A percentile compares a stretch with the other conserved stretches of the same genome.
Evolutionary conservation across 2,329 filamentous ascomycete species (phyloP).

Genomic region (Aaosphaeria arxii): DNA sequence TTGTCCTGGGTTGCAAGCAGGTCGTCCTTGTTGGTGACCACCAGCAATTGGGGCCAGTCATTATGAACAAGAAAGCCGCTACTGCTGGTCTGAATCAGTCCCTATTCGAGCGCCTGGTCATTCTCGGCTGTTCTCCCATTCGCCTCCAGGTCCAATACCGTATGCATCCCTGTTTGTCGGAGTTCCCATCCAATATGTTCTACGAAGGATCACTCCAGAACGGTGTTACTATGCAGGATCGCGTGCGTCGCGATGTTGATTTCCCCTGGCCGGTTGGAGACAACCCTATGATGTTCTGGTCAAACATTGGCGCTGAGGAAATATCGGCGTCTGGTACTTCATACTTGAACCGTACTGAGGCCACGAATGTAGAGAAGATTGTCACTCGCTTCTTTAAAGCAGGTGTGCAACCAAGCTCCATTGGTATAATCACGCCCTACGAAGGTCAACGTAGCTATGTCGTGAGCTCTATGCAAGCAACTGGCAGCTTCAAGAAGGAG

Average conservation of each 20-base stretch:
- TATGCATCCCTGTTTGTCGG: constrained; percentile 96
- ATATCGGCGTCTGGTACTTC: constrained; percentile 97
- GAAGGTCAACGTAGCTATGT: constrained; percentile 98
- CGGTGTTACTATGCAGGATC: constrained; percentile 84
- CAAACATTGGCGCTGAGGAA: constrained; percentile 94
- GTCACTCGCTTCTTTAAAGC: constrained; percentile 99
- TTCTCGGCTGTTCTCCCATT: constrained; percentile 85
- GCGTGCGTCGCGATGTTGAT: constrained; percentile 88
- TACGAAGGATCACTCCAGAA: constrained; percentile 98
- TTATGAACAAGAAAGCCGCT: constrained; percentile 99
- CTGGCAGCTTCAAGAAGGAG: constrained; percentile 96
- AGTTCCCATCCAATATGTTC: constrained; percentile 99
- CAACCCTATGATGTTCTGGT: constrained; percentile 99
- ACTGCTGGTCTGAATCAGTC: constrained; percentile 97
- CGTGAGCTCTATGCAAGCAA: constrained; percentile 98
- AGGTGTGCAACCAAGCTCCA: constrained; percentile 87
- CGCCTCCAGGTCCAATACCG: constrained; percentile 96
- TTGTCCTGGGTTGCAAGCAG: constrained; percentile 97
- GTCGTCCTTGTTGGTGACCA: constrained; percentile 98
- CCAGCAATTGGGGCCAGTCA: constrained; percentile 95
- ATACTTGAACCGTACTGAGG: constrained; percentile 96
- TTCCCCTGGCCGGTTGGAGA: constrained; percentile 96
- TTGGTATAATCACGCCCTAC: constrained; percentile 98
- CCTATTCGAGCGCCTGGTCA: constrained; percentile 94
- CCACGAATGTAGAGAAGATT: constrained; percentile 96